phyloP scores from a whole-genome alignment of 2,329 filamentous ascomycete genomes.

The Rhynchosporium graminicola region DNA sequence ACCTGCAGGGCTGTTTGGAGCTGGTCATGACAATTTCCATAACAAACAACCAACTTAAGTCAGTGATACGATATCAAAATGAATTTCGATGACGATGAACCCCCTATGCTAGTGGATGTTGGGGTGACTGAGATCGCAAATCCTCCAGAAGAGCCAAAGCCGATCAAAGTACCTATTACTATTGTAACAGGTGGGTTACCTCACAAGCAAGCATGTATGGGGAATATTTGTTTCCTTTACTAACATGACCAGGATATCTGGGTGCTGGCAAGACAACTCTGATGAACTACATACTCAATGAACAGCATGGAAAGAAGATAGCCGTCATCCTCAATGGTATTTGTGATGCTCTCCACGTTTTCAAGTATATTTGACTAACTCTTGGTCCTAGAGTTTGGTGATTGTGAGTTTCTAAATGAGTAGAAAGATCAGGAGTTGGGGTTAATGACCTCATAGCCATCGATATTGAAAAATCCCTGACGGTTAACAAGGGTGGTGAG shows the following conservation, averaged over 20 bases:
- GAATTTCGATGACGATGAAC: slow-evolving; percentile 66
- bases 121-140: slow-evolving; percentile 41
- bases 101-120: slow-evolving; percentile 62
- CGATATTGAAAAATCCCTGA: slow-evolving; percentile 95
- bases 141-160: slow-evolving; percentile 50
- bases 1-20: neutral
- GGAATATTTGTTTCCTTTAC: slow-evolving; percentile 12
- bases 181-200: slow-evolving; percentile 70
- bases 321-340: slow-evolving; percentile 92
- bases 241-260: slow-evolving; percentile 70
- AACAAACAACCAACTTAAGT: neutral
- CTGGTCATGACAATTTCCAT: neutral
- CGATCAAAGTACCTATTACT: slow-evolving; percentile 75
- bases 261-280: slow-evolving; percentile 95
- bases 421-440: neutral
- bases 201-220: neutral
- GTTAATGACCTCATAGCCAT: slow-evolving; percentile 52
- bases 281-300: slow-evolving; percentile 92
- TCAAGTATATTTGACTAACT: slow-evolving; percentile 21
- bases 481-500: slow-evolving; percentile 80
- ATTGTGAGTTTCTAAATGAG: slow-evolving; percentile 57
- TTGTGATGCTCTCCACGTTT: slow-evolving; percentile 38
- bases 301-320: slow-evolving; percentile 95
- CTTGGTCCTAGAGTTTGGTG: slow-evolving; percentile 66
- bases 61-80: slow-evolving; percentile 43